Base-by-base conservation (phyloP, 2,329 filamentous ascomycete species). In the Fusarium sulawesiense region DNA sequence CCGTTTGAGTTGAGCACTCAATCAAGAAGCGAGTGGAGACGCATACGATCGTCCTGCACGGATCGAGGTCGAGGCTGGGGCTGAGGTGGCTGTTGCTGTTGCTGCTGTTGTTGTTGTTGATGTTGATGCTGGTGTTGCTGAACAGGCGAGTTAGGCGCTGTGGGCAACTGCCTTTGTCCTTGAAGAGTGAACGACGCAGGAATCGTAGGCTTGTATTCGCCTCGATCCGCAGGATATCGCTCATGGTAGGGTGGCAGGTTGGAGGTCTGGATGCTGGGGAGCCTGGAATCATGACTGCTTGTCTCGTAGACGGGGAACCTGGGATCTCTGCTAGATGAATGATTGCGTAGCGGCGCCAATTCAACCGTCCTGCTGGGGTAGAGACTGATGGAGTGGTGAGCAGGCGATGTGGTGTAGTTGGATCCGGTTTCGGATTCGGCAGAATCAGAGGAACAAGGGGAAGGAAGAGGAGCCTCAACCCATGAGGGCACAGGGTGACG, bases 371-470 rank as follows among this genome's bases (percentile, higher is more conserved):
- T 25, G 23, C 79, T 74, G 21, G 21, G 21, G 80, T 78, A 58
- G 80, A 75, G 55, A 76, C 51, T 80, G 61, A 68, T 76, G 81
- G 73, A 61, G 40, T 66, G 75, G 75, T 81, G 74, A 18, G 76
- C 18, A n/a, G 88, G 87, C 13, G 89, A 91, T 30, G 85, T 85
- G 6, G 89, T 89, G 76, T 88, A 87, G 59, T 87, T 84, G 3
- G 89, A 91, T 67, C 87, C 86, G 29, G 83, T 83, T 77, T 96
- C 93, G 1, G 92, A 93, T 51, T 84, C 82, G 4, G 91, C 92
- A 1, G 81, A 82, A 29, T 78, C 75, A 41, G 86, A 84, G 56
- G 76, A 76, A 57, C 73, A 76, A 7, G 81, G 81, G 9, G 81
- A 82, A 4, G 78, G 77, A 7, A 82, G 74, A 27, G 78, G 78